phyloP scores from a whole-genome alignment of 768 basidiomycete species.

The Peribolospora kevripleyi region DNA sequence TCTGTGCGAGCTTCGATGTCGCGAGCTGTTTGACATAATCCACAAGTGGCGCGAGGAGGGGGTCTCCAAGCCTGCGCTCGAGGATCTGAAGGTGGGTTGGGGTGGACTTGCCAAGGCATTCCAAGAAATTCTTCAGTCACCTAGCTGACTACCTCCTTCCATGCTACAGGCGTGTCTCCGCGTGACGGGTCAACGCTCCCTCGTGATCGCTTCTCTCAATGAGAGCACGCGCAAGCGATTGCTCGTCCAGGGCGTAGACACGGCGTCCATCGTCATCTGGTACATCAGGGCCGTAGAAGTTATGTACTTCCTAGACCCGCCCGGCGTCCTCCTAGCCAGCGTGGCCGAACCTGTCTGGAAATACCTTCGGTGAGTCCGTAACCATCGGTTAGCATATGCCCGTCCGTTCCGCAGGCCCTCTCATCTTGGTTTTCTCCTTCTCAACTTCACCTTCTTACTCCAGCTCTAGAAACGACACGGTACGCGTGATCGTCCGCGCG shows the following conservation, averaged over 20 bases:
- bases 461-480: conserved; percentile 74
- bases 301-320: conserved; percentile 70
- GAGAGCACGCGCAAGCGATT: conserved; percentile 34
- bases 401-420: too few relatives aligned
- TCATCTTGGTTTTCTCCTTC: not conserved
- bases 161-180: conserved; percentile 17
- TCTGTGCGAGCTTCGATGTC: conserved; percentile 20
- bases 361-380: conserved; percentile 43
- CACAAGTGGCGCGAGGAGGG: conserved; percentile 55
- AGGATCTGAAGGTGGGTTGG: conserved; percentile 48
- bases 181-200: conserved; percentile 17
- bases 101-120: too few relatives aligned
- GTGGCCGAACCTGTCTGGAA: conserved; percentile 77
- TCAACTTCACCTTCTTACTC: not conserved
- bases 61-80: conserved; percentile 44
- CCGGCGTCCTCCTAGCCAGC: conserved; percentile 73
- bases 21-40: conserved; percentile 85
- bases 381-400: not conserved
- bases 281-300: conserved; percentile 85
- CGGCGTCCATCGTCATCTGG: conserved; percentile 62
- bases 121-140: not conserved
- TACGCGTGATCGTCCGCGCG: conserved; percentile 72
- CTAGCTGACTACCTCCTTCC: not conserved
- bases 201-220: conserved; percentile 5
- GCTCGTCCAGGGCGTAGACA: conserved; percentile 86